Base-by-base conservation (phyloP, 2,329 filamentous ascomycete species). In the Fusarium sp. region DNA sequence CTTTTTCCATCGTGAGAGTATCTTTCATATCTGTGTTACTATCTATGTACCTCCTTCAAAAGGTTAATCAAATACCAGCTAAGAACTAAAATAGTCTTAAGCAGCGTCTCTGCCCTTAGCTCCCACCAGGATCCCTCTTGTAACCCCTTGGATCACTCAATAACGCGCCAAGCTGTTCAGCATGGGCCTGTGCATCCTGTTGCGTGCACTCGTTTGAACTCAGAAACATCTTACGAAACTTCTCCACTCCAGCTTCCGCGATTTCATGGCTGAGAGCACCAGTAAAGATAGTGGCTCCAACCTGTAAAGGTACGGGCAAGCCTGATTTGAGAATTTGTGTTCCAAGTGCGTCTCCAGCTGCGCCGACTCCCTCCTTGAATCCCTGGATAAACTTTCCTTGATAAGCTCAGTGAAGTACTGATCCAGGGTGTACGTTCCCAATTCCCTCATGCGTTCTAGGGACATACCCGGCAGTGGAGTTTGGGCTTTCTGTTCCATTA, bases 241-340 rank as follows among this genome's bases (percentile, higher is more conserved):
- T 45, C 6, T 27, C 42, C 42, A 0, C 42, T 27, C 2, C 15
- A 12, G 0, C 42, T 5, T 44, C 2, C 5, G 22, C 22, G 9
- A 25, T 7, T 1, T 17, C 0, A 12, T 45, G 0, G 6, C 5
- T 1, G 8, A 13, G 10, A 45, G 3, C 22, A 9, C 10, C 15
- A 25, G 5, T 4, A 2, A 17, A 1, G 14, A 44, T 44, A 44
- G 3, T 8, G 1, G 12, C n/a, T 18, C 12, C 8, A 25, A 25
- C 8, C 18, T 20, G 12, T 12, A 45, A 7, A 27, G 15, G 15
- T 27, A 5, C 11, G 10, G 22, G 11, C 2, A 18, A 12, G 22
- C 15, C 4, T 13, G 11, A 22, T 2, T 7, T 2, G 22, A 6
- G 15, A 18, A 18, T 27, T 8, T 14, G 10, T 6, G 42, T 27